Evolutionary conservation across 2,329 filamentous ascomycete species (phyloP).

Genomic region (Truncatella angustata): DNA sequence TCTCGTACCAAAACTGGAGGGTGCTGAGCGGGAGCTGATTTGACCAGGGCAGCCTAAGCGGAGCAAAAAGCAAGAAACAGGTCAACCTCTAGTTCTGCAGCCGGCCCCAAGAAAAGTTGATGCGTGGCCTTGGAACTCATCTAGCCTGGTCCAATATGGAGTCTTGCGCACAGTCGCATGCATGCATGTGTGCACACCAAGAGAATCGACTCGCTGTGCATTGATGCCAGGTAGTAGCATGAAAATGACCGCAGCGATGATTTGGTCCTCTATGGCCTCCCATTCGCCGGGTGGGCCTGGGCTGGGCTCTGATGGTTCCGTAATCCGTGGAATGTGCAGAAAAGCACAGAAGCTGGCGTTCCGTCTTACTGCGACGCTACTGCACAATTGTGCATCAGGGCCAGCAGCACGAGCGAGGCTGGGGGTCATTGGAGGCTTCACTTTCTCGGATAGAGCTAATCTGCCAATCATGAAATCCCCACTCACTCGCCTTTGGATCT

Average conservation of each 20-base stretch:
- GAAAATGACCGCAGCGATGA: background rate
- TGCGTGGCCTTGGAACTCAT: background rate
- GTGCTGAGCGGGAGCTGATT: too few relatives aligned
- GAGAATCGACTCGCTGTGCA: too few relatives aligned
- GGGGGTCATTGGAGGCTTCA: background rate
- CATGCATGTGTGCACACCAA: background rate
- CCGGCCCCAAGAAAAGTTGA: background rate
- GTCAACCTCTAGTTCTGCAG: background rate
- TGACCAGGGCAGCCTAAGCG: background rate
- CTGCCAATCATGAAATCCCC: too few relatives aligned
- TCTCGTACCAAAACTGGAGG: background rate
- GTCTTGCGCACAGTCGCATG: background rate
- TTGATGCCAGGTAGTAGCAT: background rate
- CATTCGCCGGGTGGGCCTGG: background rate
- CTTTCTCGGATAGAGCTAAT: background rate
- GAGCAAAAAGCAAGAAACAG: background rate
- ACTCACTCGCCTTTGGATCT: background rate
- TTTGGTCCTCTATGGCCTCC: background rate
- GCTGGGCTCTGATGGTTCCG: background rate
- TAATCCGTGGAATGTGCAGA: background rate
- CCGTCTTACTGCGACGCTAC: constrained; percentile 8
- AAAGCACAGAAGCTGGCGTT: constrained; percentile 4
- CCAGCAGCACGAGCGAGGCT: background rate
- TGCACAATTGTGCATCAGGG: background rate
- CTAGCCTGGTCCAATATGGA: background rate